phyloP scores from a whole-genome alignment of 177 flowering plant genomes.

The Vitis hybrid region DNA sequence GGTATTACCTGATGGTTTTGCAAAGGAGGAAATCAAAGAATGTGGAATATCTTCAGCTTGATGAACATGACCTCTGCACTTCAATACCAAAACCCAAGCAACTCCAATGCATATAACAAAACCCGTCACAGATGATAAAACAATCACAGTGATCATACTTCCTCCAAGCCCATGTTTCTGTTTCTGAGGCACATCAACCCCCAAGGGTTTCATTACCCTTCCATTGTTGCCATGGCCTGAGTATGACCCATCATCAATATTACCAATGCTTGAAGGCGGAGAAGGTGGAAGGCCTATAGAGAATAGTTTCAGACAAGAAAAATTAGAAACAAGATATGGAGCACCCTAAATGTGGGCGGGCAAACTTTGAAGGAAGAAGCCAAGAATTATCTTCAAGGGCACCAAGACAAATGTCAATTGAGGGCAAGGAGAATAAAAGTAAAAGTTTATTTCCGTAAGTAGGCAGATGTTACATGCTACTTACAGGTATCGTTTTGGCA shows the following conservation, averaged over 20 bases:
- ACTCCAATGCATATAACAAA: constrained; percentile 33
- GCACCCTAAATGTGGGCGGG: background rate
- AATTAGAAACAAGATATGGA: background rate
- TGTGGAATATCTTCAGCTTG: constrained; percentile 23
- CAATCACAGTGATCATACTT: constrained; percentile 39
- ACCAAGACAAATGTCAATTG: constrained; percentile 2
- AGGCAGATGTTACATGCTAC: too few relatives aligned
- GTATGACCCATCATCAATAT: constrained; percentile 28
- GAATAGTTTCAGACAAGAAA: background rate
- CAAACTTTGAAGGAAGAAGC: background rate
- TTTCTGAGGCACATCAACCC: constrained; percentile 47
- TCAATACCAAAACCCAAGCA: constrained; percentile 37
- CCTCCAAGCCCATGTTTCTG: constrained; percentile 23
- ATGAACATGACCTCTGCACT: constrained; percentile 16
- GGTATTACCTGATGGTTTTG: constrained; percentile 42
- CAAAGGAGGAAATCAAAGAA: constrained; percentile 11
- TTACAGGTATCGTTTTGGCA: too few relatives aligned
- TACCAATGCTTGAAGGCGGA: constrained; percentile 45
- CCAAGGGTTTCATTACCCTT: constrained; percentile 47
- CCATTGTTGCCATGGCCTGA: constrained; percentile 32
- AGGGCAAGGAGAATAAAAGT: background rate
- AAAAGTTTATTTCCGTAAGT: background rate
- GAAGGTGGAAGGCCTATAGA: constrained; percentile 67
- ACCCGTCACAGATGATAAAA: constrained; percentile 43
- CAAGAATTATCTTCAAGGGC: background rate